A percentile compares a stretch with the other conserved stretches of the same genome.
These are phyloP conservation scores for Oryza glaberrima DNA, from an alignment of 176 grass and related monocot species.

Conservation along the genomic window DNA sequence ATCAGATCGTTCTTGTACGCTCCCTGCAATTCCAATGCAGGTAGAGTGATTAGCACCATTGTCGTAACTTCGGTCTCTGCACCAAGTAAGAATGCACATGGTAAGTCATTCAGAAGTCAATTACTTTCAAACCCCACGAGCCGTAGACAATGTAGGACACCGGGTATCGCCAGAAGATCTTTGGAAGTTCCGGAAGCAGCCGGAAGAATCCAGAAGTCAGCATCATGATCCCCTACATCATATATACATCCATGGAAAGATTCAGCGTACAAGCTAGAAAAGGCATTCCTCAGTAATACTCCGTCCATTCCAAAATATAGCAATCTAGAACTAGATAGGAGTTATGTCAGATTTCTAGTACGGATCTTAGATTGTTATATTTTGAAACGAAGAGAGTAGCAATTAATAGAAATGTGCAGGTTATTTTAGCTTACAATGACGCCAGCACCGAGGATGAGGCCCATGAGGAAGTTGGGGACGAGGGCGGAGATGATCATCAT, in stretches of 20 bases:
- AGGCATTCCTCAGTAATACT: background rate
- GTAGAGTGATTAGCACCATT: too few species aligned
- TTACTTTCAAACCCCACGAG: slow-evolving; percentile 92
- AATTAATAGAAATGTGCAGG: too few species aligned
- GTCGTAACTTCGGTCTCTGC: too few species aligned
- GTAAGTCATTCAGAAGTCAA: background rate
- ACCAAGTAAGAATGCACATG: background rate
- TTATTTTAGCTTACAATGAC: slow-evolving; percentile 60
- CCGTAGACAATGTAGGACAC: slow-evolving; percentile 86
- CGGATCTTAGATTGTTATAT: too few species aligned
- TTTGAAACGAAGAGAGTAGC: too few species aligned
- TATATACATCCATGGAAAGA: background rate
- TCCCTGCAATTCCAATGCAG: slow-evolving; percentile 47
- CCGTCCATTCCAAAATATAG: too few species aligned
- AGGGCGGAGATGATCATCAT: slow-evolving; percentile 98
- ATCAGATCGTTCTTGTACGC: slow-evolving; percentile 90
- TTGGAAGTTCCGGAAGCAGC: slow-evolving; percentile 87
- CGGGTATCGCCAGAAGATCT: slow-evolving; percentile 86
- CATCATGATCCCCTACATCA: slow-evolving; percentile 95
- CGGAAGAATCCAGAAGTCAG: slow-evolving; percentile 91
- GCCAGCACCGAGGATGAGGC: slow-evolving; percentile 83
- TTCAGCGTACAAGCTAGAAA: background rate
- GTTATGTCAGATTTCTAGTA: too few species aligned
- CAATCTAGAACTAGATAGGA: too few species aligned
- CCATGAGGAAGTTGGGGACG: slow-evolving; percentile 97